Percentiles rank a stretch among this genome's conserved stretches.
Conservation (phyloP, 2,329 filamentous ascomycete species). For the Ophiostoma australiae region DNA sequence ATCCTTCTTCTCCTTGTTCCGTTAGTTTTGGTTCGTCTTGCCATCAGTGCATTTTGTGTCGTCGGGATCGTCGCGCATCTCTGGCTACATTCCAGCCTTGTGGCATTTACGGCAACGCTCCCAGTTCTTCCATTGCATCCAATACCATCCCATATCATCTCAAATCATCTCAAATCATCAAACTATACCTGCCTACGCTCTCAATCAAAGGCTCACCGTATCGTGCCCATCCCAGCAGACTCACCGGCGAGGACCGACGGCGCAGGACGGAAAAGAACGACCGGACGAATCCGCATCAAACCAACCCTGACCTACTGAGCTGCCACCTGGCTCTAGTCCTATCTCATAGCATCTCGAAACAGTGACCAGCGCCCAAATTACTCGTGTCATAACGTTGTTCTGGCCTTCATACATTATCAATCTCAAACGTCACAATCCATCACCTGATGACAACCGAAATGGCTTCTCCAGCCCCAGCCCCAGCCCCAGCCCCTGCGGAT, state of each 20-base stretch:
- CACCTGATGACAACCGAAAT: constrained; percentile 18
- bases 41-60: background rate
- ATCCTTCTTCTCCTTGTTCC: background rate
- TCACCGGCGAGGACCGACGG: constrained; percentile 1
- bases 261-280: background rate
- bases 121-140: background rate
- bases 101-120: background rate
- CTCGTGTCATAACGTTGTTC: background rate
- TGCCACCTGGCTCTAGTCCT: background rate
- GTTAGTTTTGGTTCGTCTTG: background rate
- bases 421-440: background rate
- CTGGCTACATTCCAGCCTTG: background rate
- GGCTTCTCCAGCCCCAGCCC: constrained; percentile 20
- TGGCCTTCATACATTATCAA: background rate
- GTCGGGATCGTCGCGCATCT: background rate
- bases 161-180: background rate
- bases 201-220: background rate
- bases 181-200: no score
- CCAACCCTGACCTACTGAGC: background rate
- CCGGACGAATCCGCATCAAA: background rate
- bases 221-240: background rate
- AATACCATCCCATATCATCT: background rate
- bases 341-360: background rate
- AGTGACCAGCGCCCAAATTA: background rate
- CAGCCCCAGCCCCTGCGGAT: constrained; percentile 20